Percentiles rank a stretch among this genome's conserved stretches.
These are phyloP conservation scores for Calvatia gigantea DNA, from an alignment of 768 basidiomycete species.

Conservation along the genomic window DNA sequence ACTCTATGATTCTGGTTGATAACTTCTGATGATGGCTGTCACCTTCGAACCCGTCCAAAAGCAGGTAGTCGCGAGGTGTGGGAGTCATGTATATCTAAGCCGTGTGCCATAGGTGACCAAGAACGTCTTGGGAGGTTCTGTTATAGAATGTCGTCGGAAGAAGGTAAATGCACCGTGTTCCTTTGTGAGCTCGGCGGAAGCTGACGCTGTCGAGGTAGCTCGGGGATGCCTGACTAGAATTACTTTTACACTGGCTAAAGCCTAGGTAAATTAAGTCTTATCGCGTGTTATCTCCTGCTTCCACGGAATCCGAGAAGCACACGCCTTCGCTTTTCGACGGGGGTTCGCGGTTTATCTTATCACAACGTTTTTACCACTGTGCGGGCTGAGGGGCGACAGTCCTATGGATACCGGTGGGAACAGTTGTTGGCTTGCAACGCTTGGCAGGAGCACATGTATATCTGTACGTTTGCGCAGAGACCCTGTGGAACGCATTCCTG, in stretches of 20 bases:
- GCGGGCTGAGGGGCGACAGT: no score
- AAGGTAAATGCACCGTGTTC: not conserved
- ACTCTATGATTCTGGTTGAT: not conserved
- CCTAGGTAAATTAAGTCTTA: not conserved
- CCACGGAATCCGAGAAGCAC: not conserved
- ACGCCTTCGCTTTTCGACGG: not conserved
- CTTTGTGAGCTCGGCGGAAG: not conserved
- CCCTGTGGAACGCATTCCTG: not conserved
- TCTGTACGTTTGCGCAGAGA: not conserved
- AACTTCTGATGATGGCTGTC: not conserved
- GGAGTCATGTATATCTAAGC: not conserved
- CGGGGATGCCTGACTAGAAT: not conserved
- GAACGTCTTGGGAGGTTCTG: conserved; percentile 2
- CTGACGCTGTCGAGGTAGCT: not conserved
- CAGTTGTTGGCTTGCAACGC: no score
- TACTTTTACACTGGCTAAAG: not conserved
- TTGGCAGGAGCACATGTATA: not conserved
- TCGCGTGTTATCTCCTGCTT: not conserved
- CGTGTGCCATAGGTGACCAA: conserved; percentile 2
- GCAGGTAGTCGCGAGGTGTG: not conserved
- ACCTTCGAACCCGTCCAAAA: not conserved
- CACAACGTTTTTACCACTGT: not conserved
- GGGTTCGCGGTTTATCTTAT: not conserved
- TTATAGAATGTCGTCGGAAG: not conserved
- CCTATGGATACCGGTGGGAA: no score